Conservation (phyloP, 2,329 filamentous ascomycete genomes). For the Colletotrichum sp. region DNA sequence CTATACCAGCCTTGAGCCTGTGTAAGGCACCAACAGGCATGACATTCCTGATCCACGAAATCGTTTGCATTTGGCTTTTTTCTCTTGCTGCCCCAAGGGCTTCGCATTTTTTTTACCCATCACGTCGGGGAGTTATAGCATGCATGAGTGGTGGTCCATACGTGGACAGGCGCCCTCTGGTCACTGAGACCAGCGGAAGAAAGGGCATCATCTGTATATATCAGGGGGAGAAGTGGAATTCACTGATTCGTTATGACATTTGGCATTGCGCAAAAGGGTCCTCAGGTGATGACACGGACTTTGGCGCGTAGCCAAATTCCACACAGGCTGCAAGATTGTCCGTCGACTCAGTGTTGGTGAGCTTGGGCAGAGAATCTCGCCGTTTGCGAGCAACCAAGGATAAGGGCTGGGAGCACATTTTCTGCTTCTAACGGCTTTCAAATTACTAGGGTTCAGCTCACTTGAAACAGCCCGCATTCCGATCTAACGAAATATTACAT, state of each 20-base stretch:
- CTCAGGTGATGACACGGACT: not conserved
- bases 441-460: not conserved
- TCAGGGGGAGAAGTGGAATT: constrained; percentile 10
- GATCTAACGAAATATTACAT: not conserved
- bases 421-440: not conserved
- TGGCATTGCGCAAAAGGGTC: not conserved
- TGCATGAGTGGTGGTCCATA: not conserved
- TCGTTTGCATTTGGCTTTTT: constrained; percentile 4
- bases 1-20: not conserved
- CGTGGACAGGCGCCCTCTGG: not conserved
- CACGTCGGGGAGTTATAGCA: constrained; percentile 1
- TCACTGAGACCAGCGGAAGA: not conserved
- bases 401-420: not conserved
- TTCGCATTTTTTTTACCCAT: not conserved
- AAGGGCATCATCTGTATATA: constrained; percentile 12
- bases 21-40: constrained; percentile 1
- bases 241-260: not conserved
- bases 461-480: not conserved
- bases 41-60: not conserved
- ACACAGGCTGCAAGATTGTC: not conserved
- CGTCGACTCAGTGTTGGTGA: not conserved
- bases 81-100: constrained; percentile 2
- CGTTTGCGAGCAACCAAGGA: not conserved
- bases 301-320: not conserved
- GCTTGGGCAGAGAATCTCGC: not conserved